Conservation (phyloP, 148 eudicot species). For the Polygonum maritimum region DNA sequence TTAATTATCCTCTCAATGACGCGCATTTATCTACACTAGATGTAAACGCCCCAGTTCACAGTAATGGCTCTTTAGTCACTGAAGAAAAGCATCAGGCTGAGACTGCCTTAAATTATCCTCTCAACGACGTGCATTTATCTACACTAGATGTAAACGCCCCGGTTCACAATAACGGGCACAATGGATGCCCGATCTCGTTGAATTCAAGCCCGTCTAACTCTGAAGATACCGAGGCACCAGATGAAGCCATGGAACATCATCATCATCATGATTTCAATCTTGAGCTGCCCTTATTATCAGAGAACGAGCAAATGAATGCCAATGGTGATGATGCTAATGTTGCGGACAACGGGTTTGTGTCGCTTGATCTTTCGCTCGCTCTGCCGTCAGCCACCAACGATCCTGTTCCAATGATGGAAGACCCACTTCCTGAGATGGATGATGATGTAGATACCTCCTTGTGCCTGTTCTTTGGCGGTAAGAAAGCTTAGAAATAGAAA, state of each 20-base stretch:
- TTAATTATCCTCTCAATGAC: not conserved
- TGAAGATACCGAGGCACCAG: constrained; percentile 9
- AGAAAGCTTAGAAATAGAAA: constrained; percentile 3
- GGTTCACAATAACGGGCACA: not conserved
- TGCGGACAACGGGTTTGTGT: constrained; percentile 5
- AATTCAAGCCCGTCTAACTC: constrained; percentile 26
- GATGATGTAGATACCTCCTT: constrained; percentile 13
- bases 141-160: not conserved
- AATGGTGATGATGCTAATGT: not conserved
- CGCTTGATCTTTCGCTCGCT: constrained; percentile 26
- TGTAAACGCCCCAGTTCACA: not conserved
- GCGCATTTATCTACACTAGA: not conserved
- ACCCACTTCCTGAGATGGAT: constrained; percentile 12
- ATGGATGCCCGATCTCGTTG: constrained; percentile 18
- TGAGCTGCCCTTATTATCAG: constrained; percentile 16
- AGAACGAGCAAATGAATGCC: constrained; percentile 12
- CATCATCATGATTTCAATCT: constrained; percentile 14
- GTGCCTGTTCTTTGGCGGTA: constrained; percentile 8
- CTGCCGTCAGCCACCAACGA: constrained; percentile 12
- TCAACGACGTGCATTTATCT: not conserved
- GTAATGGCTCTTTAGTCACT: not conserved
- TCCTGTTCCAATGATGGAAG: constrained; percentile 9
- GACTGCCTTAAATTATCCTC: not conserved
- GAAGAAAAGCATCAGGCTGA: not conserved
- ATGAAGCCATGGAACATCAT: constrained; percentile 15